These are phyloP conservation scores for Microascus cirrosus DNA, from an alignment of 2,329 filamentous ascomycete species.

Conservation along the genomic window DNA sequence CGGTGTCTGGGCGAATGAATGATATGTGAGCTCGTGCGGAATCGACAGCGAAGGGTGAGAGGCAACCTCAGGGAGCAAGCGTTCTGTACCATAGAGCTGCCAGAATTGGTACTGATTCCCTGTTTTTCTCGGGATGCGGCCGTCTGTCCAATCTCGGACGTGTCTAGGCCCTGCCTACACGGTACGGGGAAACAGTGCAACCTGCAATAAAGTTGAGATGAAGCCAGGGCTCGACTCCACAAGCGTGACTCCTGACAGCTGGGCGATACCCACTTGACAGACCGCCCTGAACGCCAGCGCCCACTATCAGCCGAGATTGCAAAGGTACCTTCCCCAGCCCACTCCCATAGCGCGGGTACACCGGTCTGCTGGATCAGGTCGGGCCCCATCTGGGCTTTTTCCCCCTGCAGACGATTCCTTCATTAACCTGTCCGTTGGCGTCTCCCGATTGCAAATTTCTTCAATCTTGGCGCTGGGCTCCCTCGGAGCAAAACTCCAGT, in stretches of 20 bases:
- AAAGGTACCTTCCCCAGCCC: neutral
- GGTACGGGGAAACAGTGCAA: neutral
- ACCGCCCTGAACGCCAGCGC: neutral
- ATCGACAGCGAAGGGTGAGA: neutral
- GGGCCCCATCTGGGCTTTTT: no score
- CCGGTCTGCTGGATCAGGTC: neutral
- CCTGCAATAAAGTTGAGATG: neutral
- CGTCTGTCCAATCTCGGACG: neutral
- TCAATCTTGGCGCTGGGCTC: neutral
- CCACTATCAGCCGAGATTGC: neutral
- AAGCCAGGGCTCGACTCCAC: neutral
- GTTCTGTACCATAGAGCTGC: neutral
- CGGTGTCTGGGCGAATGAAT: neutral
- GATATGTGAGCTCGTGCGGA: neutral
- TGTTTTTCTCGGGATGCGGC: neutral
- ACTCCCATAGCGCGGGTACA: neutral
- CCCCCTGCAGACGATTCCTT: no score
- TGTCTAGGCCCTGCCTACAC: neutral
- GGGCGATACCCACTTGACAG: neutral
- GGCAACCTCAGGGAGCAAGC: neutral
- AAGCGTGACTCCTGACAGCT: neutral
- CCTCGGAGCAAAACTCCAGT: no score
- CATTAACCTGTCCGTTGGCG: neutral
- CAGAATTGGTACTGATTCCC: neutral
- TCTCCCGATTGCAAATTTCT: neutral